Evolutionary conservation across 208 protist species (phyloP).

Genomic region (Acanthamoeba culbertsoni): DNA sequence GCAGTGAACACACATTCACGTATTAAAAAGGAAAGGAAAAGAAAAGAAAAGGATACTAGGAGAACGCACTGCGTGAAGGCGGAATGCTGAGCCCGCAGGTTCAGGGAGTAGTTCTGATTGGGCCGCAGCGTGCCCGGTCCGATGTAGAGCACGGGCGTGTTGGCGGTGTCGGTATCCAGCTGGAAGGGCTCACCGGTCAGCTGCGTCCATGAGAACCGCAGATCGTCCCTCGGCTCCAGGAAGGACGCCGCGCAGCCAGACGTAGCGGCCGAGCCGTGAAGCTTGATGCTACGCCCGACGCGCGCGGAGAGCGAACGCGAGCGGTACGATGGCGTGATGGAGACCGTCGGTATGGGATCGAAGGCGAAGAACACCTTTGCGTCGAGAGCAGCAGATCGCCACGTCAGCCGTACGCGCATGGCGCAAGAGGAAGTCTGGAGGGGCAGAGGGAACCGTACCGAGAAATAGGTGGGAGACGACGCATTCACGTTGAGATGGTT

Average conservation of each 20-base stretch:
- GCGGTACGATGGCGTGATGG: background rate
- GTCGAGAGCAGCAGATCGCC: too few relatives aligned
- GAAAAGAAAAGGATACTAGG: too few relatives aligned
- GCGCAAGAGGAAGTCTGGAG: too few relatives aligned
- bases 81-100: background rate
- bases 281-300: background rate
- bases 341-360: background rate
- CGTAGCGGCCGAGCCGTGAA: background rate
- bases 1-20: too few relatives aligned
- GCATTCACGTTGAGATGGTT: background rate
- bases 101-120: background rate
- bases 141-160: background rate
- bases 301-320: background rate
- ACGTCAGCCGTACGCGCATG: too few relatives aligned
- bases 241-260: background rate
- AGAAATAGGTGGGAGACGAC: background rate
- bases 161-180: background rate
- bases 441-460: background rate
- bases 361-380: background rate
- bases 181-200: background rate
- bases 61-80: background rate
- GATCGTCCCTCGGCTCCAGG: background rate
- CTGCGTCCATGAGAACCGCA: background rate
- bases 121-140: background rate
- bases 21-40: too few relatives aligned